Conservation (phyloP, 805 yeast genomes). For the Metschnikowia shivogae region DNA sequence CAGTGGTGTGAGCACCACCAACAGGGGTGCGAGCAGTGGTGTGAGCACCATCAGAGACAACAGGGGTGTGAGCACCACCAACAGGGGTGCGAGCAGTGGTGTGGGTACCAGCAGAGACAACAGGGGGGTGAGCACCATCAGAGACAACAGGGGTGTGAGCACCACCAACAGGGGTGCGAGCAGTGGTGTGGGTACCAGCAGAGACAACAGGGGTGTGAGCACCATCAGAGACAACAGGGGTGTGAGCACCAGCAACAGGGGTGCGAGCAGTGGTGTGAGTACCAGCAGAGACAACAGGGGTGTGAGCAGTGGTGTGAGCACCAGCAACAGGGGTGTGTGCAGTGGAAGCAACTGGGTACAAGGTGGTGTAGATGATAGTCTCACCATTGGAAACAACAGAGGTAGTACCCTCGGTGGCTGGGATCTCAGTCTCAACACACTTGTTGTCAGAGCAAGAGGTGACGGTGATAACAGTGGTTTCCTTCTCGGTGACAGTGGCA, state of each 20-base stretch:
- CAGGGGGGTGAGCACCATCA: slow-evolving; percentile 2
- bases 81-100: slow-evolving; percentile 4
- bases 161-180: slow-evolving; percentile 1
- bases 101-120: background rate
- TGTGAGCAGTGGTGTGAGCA: slow-evolving; percentile 4
- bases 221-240: too few relatives aligned
- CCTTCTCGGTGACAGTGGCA: slow-evolving; percentile 18
- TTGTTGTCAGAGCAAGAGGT: slow-evolving; percentile 11
- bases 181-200: slow-evolving; percentile 2
- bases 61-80: too few relatives aligned
- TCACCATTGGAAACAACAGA: slow-evolving; percentile 1
- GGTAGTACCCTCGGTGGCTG: slow-evolving; percentile 20
- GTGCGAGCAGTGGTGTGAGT: too few relatives aligned
- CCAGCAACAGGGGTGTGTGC: background rate
- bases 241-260: background rate
- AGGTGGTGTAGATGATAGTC: slow-evolving; percentile 24
- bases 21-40: slow-evolving; percentile 4
- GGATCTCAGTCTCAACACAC: slow-evolving; percentile 14
- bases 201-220: background rate
- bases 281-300: too few relatives aligned
- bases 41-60: background rate
- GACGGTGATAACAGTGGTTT: slow-evolving; percentile 8
- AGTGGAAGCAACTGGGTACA: slow-evolving; percentile 15
- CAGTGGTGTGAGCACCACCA: slow-evolving; percentile 2
- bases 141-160: too few relatives aligned